phyloP scores from a whole-genome alignment of 1,284 basidiomycete species.

The Porogramme epimiltina region DNA sequence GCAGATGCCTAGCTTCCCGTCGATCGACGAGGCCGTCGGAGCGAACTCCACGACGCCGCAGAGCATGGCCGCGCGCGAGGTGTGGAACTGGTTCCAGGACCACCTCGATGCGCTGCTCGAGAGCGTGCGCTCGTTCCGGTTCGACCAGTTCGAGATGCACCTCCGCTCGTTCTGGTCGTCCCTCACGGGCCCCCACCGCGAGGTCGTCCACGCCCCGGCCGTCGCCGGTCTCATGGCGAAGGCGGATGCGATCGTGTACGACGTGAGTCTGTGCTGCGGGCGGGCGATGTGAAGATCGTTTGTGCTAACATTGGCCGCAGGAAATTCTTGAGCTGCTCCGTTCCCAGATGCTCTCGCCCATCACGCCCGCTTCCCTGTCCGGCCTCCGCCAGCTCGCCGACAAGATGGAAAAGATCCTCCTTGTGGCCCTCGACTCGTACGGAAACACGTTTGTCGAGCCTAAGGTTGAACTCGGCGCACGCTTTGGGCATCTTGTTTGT shows the following conservation, averaged over 20 bases:
- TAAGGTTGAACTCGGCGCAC: slow-evolving; percentile 85
- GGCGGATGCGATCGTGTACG: slow-evolving; percentile 86
- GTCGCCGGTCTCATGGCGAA: slow-evolving; percentile 86
- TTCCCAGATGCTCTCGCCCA: slow-evolving; percentile 80
- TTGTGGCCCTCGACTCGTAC: slow-evolving; percentile 78
- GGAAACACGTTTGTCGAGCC: slow-evolving; percentile 90
- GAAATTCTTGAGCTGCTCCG: slow-evolving; percentile 85
- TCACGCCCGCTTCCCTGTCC: slow-evolving; percentile 65
- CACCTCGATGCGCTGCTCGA: slow-evolving; percentile 81
- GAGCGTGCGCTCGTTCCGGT: slow-evolving; percentile 73
- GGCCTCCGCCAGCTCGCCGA: slow-evolving; percentile 81
- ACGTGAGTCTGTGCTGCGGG: slow-evolving; percentile 52
- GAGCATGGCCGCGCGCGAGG: slow-evolving; percentile 75
- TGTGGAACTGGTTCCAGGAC: slow-evolving; percentile 86
- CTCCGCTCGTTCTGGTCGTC: slow-evolving; percentile 81
- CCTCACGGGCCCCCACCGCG: slow-evolving; percentile 72
- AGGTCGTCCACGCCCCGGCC: slow-evolving; percentile 84
- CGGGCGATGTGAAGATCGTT: not conserved
- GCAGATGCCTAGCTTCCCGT: slow-evolving; percentile 77
- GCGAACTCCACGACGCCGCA: slow-evolving; percentile 71
- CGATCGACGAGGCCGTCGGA: slow-evolving; percentile 82
- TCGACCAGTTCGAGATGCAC: slow-evolving; percentile 86
- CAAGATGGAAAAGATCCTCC: slow-evolving; percentile 88
- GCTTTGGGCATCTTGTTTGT: slow-evolving; percentile 87
- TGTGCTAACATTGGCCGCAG: slow-evolving; percentile 38